phyloP scores from a whole-genome alignment of 495 filamentous ascomycete genomes.

The Bathelium albidoporum region DNA sequence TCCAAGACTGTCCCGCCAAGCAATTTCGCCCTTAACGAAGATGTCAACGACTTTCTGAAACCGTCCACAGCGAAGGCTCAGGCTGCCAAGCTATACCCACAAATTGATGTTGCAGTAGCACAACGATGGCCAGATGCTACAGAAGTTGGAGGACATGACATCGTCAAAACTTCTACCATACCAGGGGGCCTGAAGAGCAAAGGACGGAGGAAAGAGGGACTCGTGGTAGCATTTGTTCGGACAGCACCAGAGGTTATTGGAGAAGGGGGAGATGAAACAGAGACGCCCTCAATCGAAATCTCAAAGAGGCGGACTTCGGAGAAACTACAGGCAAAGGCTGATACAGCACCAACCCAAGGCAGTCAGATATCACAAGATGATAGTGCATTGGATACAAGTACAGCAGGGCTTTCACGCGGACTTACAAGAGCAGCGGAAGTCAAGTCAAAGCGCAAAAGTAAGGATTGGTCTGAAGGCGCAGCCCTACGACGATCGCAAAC shows the following conservation, averaged over 20 bases:
- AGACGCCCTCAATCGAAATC: conserved; percentile 57
- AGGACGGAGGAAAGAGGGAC: conserved; percentile 43
- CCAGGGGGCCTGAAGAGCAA: not conserved
- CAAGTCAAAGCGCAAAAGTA: conserved; percentile 2
- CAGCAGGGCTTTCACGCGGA: not conserved
- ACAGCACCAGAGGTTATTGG: conserved; percentile 67
- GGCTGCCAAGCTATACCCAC: conserved; percentile 17
- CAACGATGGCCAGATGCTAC: conserved; percentile 30
- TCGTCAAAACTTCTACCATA: conserved; percentile 5
- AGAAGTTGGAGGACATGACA: conserved; percentile 16
- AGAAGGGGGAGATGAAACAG: conserved; percentile 75
- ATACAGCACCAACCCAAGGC: not conserved
- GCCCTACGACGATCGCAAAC: not conserved
- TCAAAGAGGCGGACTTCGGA: conserved; percentile 34
- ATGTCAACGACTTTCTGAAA: conserved; percentile 33
- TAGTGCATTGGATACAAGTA: not conserved
- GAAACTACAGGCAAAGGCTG: not conserved
- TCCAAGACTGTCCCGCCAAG: not conserved
- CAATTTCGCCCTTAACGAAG: conserved; percentile 25
- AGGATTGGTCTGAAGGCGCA: conserved; percentile 1
- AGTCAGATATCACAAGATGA: not conserved
- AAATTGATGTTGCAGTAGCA: conserved; percentile 31
- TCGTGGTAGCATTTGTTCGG: conserved; percentile 62
- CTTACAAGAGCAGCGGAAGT: conserved; percentile 4
- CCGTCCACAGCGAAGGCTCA: conserved; percentile 29